Evolutionary conservation across 345 rosid species (phyloP).

Genomic region (Eucalyptus marginata): DNA sequence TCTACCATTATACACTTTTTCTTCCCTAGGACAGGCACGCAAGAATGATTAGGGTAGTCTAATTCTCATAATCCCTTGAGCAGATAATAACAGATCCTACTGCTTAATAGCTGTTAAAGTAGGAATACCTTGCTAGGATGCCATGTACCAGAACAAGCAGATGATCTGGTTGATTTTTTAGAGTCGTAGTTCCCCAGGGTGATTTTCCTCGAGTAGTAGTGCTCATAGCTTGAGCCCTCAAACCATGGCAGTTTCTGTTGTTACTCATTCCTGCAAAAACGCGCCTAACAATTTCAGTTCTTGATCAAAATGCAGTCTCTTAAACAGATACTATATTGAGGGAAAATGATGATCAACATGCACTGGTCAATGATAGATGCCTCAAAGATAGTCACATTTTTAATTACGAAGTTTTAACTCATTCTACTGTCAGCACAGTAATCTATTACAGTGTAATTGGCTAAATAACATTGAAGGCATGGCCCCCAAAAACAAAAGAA

Average conservation of each 20-base stretch:
- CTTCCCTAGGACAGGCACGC: background rate
- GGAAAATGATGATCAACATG: background rate
- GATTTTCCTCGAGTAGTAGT: conserved; percentile 36
- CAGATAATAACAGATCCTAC: background rate
- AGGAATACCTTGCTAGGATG: conserved; percentile 72
- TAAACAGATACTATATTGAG: background rate
- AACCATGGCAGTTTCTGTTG: conserved; percentile 35
- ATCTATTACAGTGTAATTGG: background rate
- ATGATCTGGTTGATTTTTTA: conserved; percentile 67
- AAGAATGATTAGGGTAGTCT: background rate
- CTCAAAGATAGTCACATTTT: background rate
- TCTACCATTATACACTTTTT: background rate
- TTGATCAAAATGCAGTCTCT: background rate
- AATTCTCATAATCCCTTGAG: background rate
- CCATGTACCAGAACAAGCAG: conserved; percentile 99
- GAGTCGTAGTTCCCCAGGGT: conserved; percentile 17
- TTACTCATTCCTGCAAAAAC: conserved; percentile 18
- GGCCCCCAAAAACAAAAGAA: background rate
- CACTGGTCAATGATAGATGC: background rate
- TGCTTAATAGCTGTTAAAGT: background rate
- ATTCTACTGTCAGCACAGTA: background rate
- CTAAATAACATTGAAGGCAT: background rate
- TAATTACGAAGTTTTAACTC: background rate
- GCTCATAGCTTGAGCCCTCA: conserved; percentile 57
- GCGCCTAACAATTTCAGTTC: background rate